Conservation (phyloP, 2,329 filamentous ascomycete species). For the Penicillium sp. region DNA sequence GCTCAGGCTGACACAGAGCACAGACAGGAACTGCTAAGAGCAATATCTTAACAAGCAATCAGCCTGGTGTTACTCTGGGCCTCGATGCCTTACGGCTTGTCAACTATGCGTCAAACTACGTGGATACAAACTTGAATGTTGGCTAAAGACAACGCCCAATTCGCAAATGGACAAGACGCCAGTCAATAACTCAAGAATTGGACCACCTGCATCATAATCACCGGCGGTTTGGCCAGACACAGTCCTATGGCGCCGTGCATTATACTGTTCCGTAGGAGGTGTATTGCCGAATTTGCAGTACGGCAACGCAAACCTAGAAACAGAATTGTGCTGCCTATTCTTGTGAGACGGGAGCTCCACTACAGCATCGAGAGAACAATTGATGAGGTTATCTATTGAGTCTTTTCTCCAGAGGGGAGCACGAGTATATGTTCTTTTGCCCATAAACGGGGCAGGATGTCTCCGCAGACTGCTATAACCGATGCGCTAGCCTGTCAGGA, state of each 20-base stretch:
- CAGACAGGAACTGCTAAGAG: neutral
- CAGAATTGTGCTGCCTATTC: constrained; percentile 17
- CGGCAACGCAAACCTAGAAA: neutral
- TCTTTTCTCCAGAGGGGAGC: neutral
- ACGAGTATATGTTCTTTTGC: neutral
- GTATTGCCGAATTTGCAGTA: neutral
- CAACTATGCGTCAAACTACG: neutral
- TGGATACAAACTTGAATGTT: neutral
- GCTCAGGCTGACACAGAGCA: neutral
- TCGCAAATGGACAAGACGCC: neutral
- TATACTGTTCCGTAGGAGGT: constrained; percentile 1
- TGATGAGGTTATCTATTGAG: neutral
- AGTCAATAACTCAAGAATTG: neutral
- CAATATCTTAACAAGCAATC: neutral
- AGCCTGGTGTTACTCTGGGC: neutral
- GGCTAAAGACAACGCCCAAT: neutral
- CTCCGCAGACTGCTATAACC: neutral
- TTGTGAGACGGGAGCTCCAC: constrained; percentile 3
- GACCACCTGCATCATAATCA: neutral
- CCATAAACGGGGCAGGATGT: neutral
- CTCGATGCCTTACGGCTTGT: neutral
- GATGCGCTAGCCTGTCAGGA: neutral
- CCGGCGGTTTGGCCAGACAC: neutral
- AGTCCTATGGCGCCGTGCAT: neutral
- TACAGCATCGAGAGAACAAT: neutral